Base-by-base conservation (phyloP, 208 protist genomes). In the Leishmania tropica region DNA sequence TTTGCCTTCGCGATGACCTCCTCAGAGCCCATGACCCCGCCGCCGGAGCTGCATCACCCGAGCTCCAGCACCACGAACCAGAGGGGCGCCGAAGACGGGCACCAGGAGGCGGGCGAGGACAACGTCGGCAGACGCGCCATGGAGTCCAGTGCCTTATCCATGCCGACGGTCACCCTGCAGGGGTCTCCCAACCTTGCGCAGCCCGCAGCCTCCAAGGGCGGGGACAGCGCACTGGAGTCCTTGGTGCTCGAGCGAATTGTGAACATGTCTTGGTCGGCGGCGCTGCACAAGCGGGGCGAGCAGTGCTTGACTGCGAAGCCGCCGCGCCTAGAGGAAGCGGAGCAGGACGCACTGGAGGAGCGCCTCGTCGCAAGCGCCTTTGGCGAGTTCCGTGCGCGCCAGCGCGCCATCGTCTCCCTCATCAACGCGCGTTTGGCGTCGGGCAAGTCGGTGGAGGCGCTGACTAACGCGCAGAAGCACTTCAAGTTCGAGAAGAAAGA, bases 401-500 rank as follows among this genome's bases (percentile, higher is more conserved):
- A 97, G 85, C 80, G 87, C 35, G 87, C 92, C n/a, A 90, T 95
- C 75, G 83, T 88, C 56, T 96, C 93, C 5, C 80, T 94, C 75
- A 85, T 96, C 53, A 84, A 89, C 73, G 87, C 87, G 15, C 80
- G 84, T 51, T 76, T 97, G 58, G 85, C 90, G 15, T 82, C 85
- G 1, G 93, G 94, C 35, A 88, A 89, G 67, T 94, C 87, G 28
- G 81, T 90, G 28, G 91, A 92, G 65, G 93, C 94, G 3, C 80
- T 95, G 37, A 74, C 80, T 19, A 82, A 88, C 40, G 90, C 92
- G 3, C 83, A 87, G 62, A 85, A 83, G 70, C 93, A 97, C 83
- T 95, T 97, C 83, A 89, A 85, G 31, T 91, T 91, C 45, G 92
- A 94, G 56, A 92, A 92, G 85, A 86, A 87, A 51, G 84, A 94